Conservation (phyloP, 257 asterid genomes). For the Nicotiana benthamiana region DNA sequence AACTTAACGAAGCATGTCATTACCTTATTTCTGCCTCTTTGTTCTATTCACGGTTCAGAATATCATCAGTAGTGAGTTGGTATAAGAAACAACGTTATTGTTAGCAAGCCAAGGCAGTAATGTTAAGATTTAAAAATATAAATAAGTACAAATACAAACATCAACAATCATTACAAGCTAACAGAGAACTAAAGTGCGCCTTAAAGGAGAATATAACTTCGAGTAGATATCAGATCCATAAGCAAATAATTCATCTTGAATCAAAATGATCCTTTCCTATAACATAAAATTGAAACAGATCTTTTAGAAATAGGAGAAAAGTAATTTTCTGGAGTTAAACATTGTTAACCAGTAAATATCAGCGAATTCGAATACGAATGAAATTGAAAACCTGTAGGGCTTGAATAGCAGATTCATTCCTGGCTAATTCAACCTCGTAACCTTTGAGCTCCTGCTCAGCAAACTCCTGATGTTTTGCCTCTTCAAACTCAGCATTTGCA, state of each 20-base stretch:
- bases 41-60: slow-evolving; percentile 35
- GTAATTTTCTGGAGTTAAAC: not conserved
- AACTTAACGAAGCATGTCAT: not conserved
- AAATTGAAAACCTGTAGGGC: slow-evolving; percentile 40
- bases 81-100: not conserved
- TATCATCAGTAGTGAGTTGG: slow-evolving; percentile 3
- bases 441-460: slow-evolving; percentile 65
- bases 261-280: slow-evolving; percentile 49
- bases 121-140: not conserved
- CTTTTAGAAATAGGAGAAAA: not conserved
- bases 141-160: slow-evolving; percentile 1
- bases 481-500: slow-evolving; percentile 12
- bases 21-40: slow-evolving; percentile 51
- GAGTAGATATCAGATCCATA: slow-evolving; percentile 22
- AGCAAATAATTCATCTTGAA: slow-evolving; percentile 42
- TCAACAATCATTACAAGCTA: not conserved
- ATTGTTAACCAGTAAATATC: not conserved
- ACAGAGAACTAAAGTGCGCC: not conserved
- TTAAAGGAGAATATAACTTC: not conserved
- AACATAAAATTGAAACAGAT: slow-evolving; percentile 5
- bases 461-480: slow-evolving; percentile 48
- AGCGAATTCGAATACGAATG: not conserved
- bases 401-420: slow-evolving; percentile 52
- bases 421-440: slow-evolving; percentile 58
- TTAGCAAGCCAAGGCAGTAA: not conserved